A percentile compares a stretch with the other conserved stretches of the same genome.
These are phyloP conservation scores for Sechiopsis laciniata DNA, from an alignment of 306 rosid species.

Conservation along the genomic window DNA sequence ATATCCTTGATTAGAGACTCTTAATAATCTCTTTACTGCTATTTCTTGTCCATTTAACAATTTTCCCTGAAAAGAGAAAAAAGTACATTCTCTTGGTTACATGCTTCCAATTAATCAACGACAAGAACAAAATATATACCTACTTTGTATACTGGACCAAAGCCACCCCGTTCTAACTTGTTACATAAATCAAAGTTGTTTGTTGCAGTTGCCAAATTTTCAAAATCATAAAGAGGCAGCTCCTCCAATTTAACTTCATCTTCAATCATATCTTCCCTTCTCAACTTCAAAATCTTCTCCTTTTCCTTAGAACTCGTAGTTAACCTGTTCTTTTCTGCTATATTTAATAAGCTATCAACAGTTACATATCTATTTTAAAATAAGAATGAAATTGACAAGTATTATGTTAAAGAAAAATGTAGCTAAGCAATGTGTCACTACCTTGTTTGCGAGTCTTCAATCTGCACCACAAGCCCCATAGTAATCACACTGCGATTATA, in stretches of 20 bases:
- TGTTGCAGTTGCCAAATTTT: slow-evolving; percentile 36
- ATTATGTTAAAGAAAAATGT: background rate
- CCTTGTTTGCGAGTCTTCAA: background rate
- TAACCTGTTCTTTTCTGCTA: background rate
- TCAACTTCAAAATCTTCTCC: background rate
- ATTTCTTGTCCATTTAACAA: slow-evolving; percentile 35
- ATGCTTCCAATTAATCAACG: background rate
- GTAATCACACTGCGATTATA: slow-evolving; percentile 25
- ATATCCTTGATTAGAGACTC: slow-evolving; percentile 33
- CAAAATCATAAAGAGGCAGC: slow-evolving; percentile 32
- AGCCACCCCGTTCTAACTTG: slow-evolving; percentile 29
- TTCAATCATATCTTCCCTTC: background rate
- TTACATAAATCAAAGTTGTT: slow-evolving; percentile 28
- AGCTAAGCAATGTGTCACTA: background rate
- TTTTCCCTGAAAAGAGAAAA: slow-evolving; percentile 23
- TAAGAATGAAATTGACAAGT: background rate
- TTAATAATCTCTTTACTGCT: slow-evolving; percentile 37
- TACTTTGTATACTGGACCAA: slow-evolving; percentile 13
- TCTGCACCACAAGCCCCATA: slow-evolving; percentile 41
- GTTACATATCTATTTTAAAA: background rate
- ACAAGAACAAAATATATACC: too few relatives aligned
- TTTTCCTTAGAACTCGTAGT: background rate
- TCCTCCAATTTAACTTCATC: slow-evolving; percentile 32
- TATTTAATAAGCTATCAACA: background rate
- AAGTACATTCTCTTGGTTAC: background rate